Evolutionary conservation across 257 asterid species (phyloP).

Genomic region (Nicotiana tabacum): DNA sequence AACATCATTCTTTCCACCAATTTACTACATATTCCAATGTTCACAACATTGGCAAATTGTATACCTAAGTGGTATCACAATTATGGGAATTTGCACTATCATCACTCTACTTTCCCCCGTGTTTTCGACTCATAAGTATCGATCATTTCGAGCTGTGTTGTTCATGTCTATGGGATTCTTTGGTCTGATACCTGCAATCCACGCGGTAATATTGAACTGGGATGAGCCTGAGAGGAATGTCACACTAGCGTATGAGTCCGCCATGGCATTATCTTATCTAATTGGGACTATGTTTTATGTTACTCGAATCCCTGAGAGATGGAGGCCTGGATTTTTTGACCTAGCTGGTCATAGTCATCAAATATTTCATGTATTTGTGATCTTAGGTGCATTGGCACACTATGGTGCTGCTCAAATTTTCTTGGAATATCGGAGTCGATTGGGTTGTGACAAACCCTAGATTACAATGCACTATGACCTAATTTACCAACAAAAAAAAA

Average conservation of each 20-base stretch:
- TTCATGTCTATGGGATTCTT: conserved; percentile 84
- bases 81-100: conserved; percentile 65
- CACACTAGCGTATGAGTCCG: conserved; percentile 53
- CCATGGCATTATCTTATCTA: conserved; percentile 73
- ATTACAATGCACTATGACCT: neutral
- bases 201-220: conserved; percentile 62
- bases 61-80: conserved; percentile 64
- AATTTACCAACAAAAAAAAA: neutral
- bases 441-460: conserved; percentile 33
- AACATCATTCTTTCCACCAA: conserved; percentile 94
- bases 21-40: conserved; percentile 89
- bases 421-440: conserved; percentile 40
- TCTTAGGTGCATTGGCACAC: conserved; percentile 87
- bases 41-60: conserved; percentile 69
- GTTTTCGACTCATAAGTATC: conserved; percentile 46
- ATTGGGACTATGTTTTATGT: conserved; percentile 65
- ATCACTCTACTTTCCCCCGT: conserved; percentile 64
- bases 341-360: conserved; percentile 96
- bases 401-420: conserved; percentile 88
- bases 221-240: conserved; percentile 58
- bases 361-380: conserved; percentile 83
- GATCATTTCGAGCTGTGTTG: conserved; percentile 61
- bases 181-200: conserved; percentile 78
- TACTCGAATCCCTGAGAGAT: conserved; percentile 68
- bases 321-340: conserved; percentile 91